These are phyloP conservation scores for Aureobasidium leucospermi DNA, from an alignment of 2,329 filamentous ascomycete species.

Conservation along the genomic window DNA sequence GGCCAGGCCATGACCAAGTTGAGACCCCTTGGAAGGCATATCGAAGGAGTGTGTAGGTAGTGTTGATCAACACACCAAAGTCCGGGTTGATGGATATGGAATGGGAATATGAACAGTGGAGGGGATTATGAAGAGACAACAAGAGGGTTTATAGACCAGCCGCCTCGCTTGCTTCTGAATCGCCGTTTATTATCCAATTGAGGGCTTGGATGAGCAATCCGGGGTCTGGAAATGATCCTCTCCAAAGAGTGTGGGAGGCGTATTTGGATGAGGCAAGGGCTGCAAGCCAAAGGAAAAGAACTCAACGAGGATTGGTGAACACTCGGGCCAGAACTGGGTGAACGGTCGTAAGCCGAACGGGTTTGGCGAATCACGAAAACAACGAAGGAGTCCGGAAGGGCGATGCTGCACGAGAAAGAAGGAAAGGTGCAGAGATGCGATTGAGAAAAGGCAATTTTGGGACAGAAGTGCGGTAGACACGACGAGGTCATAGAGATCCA, in stretches of 20 bases:
- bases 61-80: not conserved
- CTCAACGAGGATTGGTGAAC: conserved; percentile 2
- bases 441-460: not conserved
- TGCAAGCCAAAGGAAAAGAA: not conserved
- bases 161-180: not conserved
- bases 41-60: conserved; percentile 22
- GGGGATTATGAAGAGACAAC: not conserved
- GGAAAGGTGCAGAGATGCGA: conserved; percentile 3
- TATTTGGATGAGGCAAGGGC: conserved; percentile 3
- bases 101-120: not conserved
- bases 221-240: conserved; percentile 6
- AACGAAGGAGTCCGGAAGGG: not conserved
- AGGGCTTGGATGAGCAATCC: conserved; percentile 9
- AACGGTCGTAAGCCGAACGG: conserved; percentile 2
- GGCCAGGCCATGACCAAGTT: conserved; percentile 65
- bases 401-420: not conserved
- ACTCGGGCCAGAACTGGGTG: conserved; percentile 3
- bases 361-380: not conserved
- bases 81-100: not conserved
- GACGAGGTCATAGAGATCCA: conserved; percentile 6
- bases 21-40: conserved; percentile 38
- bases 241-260: not conserved
- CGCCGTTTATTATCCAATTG: conserved; percentile 5
- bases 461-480: not conserved
- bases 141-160: conserved; percentile 7